Base-by-base conservation (phyloP, 2,329 filamentous ascomycete species). In the Colletotrichum sublineola region DNA sequence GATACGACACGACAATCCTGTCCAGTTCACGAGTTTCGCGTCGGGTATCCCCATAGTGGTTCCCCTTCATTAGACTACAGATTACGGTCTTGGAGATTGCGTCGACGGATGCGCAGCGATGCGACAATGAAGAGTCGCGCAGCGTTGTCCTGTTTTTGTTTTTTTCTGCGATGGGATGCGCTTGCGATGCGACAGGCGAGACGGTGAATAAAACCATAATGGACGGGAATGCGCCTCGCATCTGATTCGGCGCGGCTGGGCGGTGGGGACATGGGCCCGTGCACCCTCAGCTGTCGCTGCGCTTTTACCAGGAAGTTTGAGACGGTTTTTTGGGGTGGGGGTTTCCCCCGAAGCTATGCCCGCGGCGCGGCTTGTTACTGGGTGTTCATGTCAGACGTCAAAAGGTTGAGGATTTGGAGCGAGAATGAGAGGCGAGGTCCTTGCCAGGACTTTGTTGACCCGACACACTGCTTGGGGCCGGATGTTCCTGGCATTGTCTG, bases 221-320 rank as follows among this genome's bases (percentile, higher is more conserved):
- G 50, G 50, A 46, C 50, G 48, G 50, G 58, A 63, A 63, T 63
- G 65, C 48, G 66, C 61, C 57, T 55, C 60, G 55, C 66, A 50
- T 69, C 70, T 67, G 60, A 61, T 69, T 69, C 66, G 65, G 69
- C 69, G 46, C 65, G 29, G 60, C 53, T 29, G n/a, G 36, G 44
- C 24, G 61, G 46, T 48, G 46, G 46, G 46, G 36, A 15, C 3
- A 46, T 7, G 15, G 15, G 20, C 6, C 56, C 24, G 68, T 63
- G 66, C 57, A 36, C n/a, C 36, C 29, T 68, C 65, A 52, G 65
- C 65, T 63, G 36, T 69, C 69, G 44, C 69, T 44, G 38, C 61
- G n/a, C 36, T 55, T 56, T 31, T 36, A 29, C 29, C 38, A 12
- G 15, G 7, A 63, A 52, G n/a, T 63, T 52, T 48, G n/a, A 14